Conservation (phyloP, 345 rosid species). For the Pugionium dolabratum region DNA sequence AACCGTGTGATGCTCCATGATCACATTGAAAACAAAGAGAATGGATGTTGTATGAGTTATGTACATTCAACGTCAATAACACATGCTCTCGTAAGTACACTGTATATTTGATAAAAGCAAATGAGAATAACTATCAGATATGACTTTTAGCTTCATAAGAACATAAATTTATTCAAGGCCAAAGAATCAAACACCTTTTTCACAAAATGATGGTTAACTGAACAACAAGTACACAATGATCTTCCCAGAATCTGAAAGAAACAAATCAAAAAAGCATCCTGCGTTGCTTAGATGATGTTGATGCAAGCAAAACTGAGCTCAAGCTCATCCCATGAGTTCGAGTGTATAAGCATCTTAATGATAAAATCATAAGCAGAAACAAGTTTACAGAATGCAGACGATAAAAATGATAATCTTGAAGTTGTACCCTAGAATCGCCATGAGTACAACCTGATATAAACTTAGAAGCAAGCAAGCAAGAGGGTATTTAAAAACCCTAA, state of each 20-base stretch:
- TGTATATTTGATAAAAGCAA: not conserved
- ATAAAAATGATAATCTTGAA: not conserved
- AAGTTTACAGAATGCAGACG: not conserved
- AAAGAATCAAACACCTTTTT: not conserved
- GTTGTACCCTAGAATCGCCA: not conserved
- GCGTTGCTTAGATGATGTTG: not conserved
- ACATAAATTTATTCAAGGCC: not conserved
- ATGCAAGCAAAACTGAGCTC: not conserved
- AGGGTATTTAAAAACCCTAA: not conserved
- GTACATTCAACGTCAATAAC: not conserved
- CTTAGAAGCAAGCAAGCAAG: not conserved
- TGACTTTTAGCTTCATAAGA: constrained; percentile 8
- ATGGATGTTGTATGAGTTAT: not conserved
- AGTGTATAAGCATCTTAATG: not conserved
- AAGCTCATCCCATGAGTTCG: constrained; percentile 6
- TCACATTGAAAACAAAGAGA: constrained; percentile 2
- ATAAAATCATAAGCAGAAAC: not conserved
- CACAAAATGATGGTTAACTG: not conserved
- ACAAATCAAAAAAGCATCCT: not conserved
- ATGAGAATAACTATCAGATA: not conserved
- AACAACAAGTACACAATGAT: not conserved
- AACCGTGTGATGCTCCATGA: constrained; percentile 4
- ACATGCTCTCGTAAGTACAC: not conserved
- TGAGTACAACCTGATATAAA: not conserved
- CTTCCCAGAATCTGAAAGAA: not conserved